A percentile compares a stretch with the other conserved stretches of the same genome.
Evolutionary conservation across 768 basidiomycete species (phyloP).

Genomic region (Hebeloma cylindrosporum): DNA sequence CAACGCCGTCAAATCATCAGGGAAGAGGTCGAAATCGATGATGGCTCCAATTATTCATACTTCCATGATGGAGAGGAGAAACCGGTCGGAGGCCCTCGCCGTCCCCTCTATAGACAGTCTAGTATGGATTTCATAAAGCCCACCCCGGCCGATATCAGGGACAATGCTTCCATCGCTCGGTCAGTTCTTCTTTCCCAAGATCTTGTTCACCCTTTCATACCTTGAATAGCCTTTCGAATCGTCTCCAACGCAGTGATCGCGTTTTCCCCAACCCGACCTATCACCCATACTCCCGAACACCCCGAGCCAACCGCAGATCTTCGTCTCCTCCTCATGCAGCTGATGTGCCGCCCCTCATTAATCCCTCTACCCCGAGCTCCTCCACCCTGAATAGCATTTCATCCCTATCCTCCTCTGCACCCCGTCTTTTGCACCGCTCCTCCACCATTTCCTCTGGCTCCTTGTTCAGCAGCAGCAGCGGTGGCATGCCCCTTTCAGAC

Average conservation of each 20-base stretch:
- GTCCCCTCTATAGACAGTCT: slow-evolving; percentile 75
- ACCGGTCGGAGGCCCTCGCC: slow-evolving; percentile 34
- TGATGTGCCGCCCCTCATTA: slow-evolving; percentile 44
- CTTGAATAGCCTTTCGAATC: slow-evolving; percentile 64
- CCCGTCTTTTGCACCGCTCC: slow-evolving; percentile 43
- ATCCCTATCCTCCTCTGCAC: slow-evolving; percentile 38
- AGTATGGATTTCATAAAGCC: slow-evolving; percentile 84
- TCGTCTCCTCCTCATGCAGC: slow-evolving; percentile 41
- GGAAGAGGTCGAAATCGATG: slow-evolving; percentile 50
- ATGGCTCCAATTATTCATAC: slow-evolving; percentile 27
- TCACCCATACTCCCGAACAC: slow-evolving; percentile 58
- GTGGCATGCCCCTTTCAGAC: slow-evolving; percentile 37
- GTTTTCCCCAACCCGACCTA: slow-evolving; percentile 48
- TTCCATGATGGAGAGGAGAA: slow-evolving; percentile 28
- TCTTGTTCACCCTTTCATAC: slow-evolving; percentile 12
- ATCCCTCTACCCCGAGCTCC: slow-evolving; percentile 63
- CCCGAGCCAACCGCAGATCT: slow-evolving; percentile 36
- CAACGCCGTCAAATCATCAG: slow-evolving; percentile 42
- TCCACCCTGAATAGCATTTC: slow-evolving; percentile 57
- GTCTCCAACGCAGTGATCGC: slow-evolving; percentile 65
- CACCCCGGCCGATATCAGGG: slow-evolving; percentile 44
- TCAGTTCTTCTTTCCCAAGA: slow-evolving; percentile 34
- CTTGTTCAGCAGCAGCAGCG: slow-evolving; percentile 39
- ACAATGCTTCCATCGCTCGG: slow-evolving; percentile 61
- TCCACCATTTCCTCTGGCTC: slow-evolving; percentile 48